A percentile compares a stretch with the other conserved stretches of the same genome.
Conservation (phyloP, 2,329 filamentous ascomycete species). For the Ceratocystis lukuohia region DNA sequence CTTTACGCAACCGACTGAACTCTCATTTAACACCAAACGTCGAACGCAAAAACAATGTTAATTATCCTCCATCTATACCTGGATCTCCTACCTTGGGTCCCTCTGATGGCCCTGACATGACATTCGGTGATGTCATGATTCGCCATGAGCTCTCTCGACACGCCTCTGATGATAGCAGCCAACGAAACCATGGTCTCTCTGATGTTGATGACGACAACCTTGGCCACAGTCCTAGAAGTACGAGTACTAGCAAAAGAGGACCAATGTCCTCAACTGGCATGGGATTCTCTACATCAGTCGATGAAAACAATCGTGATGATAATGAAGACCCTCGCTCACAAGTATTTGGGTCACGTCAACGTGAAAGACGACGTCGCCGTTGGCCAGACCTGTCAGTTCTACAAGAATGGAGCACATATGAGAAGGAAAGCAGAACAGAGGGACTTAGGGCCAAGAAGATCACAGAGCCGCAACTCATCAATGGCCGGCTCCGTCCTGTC, state of each 20-base stretch:
- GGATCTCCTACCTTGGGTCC: constrained; percentile 44
- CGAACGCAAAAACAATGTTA: constrained; percentile 42
- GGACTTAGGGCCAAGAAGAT: constrained; percentile 80
- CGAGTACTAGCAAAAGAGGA: constrained; percentile 9
- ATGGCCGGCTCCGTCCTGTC: constrained; percentile 71
- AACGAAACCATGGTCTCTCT: constrained; percentile 25
- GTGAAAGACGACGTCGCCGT: constrained; percentile 41
- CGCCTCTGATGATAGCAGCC: constrained; percentile 17
- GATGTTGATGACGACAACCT: constrained; percentile 79
- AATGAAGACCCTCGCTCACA: constrained; percentile 23
- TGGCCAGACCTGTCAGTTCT: constrained; percentile 80
- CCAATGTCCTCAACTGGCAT: constrained; percentile 4
- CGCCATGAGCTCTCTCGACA: constrained; percentile 40
- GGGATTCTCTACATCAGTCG: constrained; percentile 27
- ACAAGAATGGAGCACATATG: constrained; percentile 79
- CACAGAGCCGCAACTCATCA: constrained; percentile 83
- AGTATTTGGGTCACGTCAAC: constrained; percentile 7
- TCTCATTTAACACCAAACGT: constrained; percentile 1
- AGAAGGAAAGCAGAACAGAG: constrained; percentile 77
- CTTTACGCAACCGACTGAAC: constrained; percentile 26
- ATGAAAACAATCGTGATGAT: constrained; percentile 34
- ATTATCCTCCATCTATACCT: constrained; percentile 56
- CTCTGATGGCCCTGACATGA: constrained; percentile 38
- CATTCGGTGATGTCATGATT: constrained; percentile 57
- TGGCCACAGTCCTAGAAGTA: constrained; percentile 53